Conservation (phyloP, 768 basidiomycete species). For the Kwoniella sp. region DNA sequence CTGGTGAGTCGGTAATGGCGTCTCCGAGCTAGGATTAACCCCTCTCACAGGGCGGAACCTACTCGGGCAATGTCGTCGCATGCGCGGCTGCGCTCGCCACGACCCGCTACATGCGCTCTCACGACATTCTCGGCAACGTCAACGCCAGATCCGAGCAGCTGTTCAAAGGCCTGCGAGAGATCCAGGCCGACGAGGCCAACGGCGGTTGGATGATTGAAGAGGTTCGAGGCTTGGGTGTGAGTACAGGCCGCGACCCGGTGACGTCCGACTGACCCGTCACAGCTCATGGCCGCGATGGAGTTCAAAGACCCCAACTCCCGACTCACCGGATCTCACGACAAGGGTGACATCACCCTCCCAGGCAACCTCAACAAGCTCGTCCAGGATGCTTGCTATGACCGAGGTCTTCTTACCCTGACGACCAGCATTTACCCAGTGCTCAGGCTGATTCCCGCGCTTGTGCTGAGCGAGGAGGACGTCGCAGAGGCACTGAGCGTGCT, state of each 20-base stretch:
- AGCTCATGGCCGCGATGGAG: conserved; percentile 71
- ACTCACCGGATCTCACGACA: conserved; percentile 15
- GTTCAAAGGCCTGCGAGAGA: conserved; percentile 59
- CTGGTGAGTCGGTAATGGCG: conserved; percentile 10
- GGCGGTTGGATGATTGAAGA: conserved; percentile 67
- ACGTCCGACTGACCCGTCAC: not conserved
- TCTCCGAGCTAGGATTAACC: not conserved
- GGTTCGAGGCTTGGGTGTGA: conserved; percentile 70
- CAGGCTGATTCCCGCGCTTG: conserved; percentile 87
- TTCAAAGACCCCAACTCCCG: conserved; percentile 56
- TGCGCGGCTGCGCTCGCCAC: conserved; percentile 88
- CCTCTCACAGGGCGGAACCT: conserved; percentile 37
- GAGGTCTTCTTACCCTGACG: conserved; percentile 79
- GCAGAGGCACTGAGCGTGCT: conserved; percentile 53
- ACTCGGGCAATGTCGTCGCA: conserved; percentile 80
- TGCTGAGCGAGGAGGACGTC: conserved; percentile 71
- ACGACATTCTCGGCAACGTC: conserved; percentile 77
- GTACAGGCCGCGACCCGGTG: conserved; percentile 4
- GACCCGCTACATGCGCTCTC: conserved; percentile 68
- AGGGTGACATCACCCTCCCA: conserved; percentile 37
- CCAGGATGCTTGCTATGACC: conserved; percentile 74
- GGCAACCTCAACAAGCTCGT: conserved; percentile 65
- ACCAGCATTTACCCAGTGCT: conserved; percentile 57
- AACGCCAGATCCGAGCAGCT: conserved; percentile 72
- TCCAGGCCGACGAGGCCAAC: conserved; percentile 57